phyloP scores from a whole-genome alignment of 345 rosid species.

The Euphorbia pulcherrima region DNA sequence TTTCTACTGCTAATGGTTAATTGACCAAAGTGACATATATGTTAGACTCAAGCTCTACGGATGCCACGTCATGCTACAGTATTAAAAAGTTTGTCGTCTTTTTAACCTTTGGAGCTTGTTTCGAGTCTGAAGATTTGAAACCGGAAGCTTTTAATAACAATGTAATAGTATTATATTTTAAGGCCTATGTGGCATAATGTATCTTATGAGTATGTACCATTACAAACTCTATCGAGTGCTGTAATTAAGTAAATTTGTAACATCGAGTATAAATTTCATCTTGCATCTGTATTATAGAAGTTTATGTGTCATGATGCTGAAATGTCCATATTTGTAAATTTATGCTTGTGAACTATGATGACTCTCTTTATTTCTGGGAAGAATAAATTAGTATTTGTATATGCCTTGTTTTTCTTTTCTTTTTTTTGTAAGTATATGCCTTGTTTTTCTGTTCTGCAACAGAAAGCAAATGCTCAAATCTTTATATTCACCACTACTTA shows the following conservation, averaged over 20 bases:
- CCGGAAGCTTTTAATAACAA: background rate
- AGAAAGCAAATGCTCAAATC: too few relatives aligned
- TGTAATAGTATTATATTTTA: background rate
- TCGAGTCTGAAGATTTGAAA: background rate
- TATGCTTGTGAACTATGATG: background rate
- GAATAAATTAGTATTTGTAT: too few relatives aligned
- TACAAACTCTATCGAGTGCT: background rate
- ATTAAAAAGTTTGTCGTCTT: background rate
- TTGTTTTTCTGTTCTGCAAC: too few relatives aligned
- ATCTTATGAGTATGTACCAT: background rate
- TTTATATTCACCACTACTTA: too few relatives aligned
- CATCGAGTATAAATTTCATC: background rate
- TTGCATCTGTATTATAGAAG: background rate
- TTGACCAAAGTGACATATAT: background rate
- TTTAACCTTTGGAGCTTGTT: background rate
- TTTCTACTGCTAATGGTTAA: background rate
- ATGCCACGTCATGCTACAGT: background rate
- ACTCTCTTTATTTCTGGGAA: background rate
- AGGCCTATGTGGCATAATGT: background rate
- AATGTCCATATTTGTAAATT: background rate
- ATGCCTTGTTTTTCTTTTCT: too few relatives aligned
- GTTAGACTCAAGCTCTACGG: background rate
- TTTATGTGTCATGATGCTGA: background rate
- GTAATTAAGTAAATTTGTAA: too few relatives aligned
- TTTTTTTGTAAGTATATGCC: too few relatives aligned